Percentiles rank a stretch among this genome's conserved stretches.
Conservation (phyloP, 371 early-diverging fungal genomes). For the Mortierella sp. region DNA sequence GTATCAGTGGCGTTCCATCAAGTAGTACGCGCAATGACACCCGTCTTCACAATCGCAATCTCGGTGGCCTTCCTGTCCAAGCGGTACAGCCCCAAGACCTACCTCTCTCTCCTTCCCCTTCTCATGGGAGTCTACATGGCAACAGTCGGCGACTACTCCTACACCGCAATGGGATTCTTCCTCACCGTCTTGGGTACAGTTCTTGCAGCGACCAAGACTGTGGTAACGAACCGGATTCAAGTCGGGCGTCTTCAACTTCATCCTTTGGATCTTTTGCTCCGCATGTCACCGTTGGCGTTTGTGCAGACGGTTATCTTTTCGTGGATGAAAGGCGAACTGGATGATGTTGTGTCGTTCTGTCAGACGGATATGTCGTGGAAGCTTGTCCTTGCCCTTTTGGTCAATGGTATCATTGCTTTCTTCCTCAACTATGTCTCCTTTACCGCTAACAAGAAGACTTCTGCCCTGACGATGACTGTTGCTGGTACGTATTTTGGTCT, state of each 20-base stretch:
- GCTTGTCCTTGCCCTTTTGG: slow-evolving; percentile 68
- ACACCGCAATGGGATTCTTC: slow-evolving; percentile 79
- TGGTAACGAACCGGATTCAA: slow-evolving; percentile 86
- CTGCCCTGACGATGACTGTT: slow-evolving; percentile 91
- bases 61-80: slow-evolving; percentile 71
- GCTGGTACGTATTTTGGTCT: slow-evolving; percentile 66
- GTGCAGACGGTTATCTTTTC: slow-evolving; percentile 81
- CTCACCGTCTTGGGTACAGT: slow-evolving; percentile 87
- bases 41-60: slow-evolving; percentile 84
- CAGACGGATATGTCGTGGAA: slow-evolving; percentile 61
- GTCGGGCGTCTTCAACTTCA: slow-evolving; percentile 85
- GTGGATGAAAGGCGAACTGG: slow-evolving; percentile 79
- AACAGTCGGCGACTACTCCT: slow-evolving; percentile 88
- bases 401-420: slow-evolving; percentile 90
- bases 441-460: slow-evolving; percentile 89
- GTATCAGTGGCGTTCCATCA: slow-evolving; percentile 85
- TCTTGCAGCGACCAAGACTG: slow-evolving; percentile 86
- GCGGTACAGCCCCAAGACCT: slow-evolving; percentile 71
- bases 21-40: slow-evolving; percentile 90
- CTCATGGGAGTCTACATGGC: slow-evolving; percentile 89
- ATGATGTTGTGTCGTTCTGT: slow-evolving; percentile 65
- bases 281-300: slow-evolving; percentile 88
- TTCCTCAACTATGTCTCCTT: slow-evolving; percentile 86
- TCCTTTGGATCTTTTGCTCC: slow-evolving; percentile 85
- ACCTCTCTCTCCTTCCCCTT: slow-evolving; percentile 76